These are phyloP conservation scores for Leccinum subrobustum DNA, from an alignment of 1,284 basidiomycete species.

Conservation along the genomic window DNA sequence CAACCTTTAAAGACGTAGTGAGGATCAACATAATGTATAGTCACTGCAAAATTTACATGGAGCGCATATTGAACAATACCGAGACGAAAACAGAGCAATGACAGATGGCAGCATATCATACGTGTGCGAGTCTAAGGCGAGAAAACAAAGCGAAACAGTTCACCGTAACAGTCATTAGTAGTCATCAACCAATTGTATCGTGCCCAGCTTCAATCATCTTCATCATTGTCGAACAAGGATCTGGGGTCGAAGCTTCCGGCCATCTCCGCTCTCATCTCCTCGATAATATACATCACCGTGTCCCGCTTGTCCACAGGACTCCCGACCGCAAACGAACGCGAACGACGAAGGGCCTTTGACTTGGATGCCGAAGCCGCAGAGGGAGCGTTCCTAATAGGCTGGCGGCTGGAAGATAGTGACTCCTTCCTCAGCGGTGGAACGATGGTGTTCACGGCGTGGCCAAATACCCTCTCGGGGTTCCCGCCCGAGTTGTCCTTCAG, in stretches of 20 bases:
- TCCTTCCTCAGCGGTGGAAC: constrained; percentile 20
- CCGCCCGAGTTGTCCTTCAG: constrained; percentile 2
- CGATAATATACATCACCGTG: constrained; percentile 16
- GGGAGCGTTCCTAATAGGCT: not conserved
- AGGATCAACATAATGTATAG: not conserved
- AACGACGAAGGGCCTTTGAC: constrained; percentile 25
- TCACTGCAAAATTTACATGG: not conserved
- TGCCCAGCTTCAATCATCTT: constrained; percentile 8
- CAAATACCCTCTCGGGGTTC: constrained; percentile 12
- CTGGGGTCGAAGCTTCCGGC: constrained; percentile 17
- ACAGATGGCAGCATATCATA: not conserved
- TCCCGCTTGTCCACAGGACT: not conserved
- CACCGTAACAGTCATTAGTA: not conserved
- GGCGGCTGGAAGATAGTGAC: constrained; percentile 4
- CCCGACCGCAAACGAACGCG: constrained; percentile 24
- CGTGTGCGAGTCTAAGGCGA: not conserved
- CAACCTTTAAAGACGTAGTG: too few relatives aligned
- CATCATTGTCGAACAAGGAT: constrained; percentile 19
- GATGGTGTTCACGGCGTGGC: constrained; percentile 11
- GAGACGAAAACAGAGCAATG: not conserved
- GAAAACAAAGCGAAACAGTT: not conserved
- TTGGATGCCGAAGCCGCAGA: not conserved
- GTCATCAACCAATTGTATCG: not conserved
- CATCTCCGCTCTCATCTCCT: constrained; percentile 22
- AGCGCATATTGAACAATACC: not conserved